These are phyloP conservation scores for Acacia concinna DNA, from an alignment of 331 rosid species.

Conservation along the genomic window DNA sequence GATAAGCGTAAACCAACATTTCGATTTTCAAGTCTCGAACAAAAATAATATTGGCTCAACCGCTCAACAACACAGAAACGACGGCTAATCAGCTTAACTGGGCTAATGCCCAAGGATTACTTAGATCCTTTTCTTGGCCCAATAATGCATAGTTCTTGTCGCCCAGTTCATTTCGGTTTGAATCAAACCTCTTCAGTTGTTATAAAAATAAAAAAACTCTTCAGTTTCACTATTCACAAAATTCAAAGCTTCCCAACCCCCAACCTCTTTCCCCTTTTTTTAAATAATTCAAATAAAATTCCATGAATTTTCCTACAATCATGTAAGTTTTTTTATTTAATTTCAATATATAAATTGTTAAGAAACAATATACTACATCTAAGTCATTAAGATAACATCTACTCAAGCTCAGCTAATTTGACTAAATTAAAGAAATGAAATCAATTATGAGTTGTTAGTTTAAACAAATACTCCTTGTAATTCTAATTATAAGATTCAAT, in stretches of 20 bases:
- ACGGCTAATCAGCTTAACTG: neutral
- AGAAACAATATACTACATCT: no score
- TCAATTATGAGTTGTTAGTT: no score
- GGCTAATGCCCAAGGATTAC: neutral
- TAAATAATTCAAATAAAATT: neutral
- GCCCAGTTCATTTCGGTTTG: neutral
- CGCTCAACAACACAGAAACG: neutral
- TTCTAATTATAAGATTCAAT: no score
- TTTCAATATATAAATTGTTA: neutral
- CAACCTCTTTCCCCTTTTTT: neutral
- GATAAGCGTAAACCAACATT: no score
- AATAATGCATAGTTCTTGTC: constrained; percentile 32
- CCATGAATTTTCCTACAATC: neutral
- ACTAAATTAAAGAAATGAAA: no score
- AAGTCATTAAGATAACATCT: no score
- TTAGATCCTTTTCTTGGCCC: neutral
- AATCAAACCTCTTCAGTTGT: neutral
- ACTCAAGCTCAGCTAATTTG: no score
- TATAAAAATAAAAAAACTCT: no score
- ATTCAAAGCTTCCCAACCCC: neutral
- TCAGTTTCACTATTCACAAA: neutral
- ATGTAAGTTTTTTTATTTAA: no score
- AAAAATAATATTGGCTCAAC: neutral
- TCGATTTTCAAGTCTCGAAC: neutral
- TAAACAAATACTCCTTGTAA: no score